These are phyloP conservation scores for Trichoderma hamatum DNA, from an alignment of 2,329 filamentous ascomycete genomes.

Conservation along the genomic window DNA sequence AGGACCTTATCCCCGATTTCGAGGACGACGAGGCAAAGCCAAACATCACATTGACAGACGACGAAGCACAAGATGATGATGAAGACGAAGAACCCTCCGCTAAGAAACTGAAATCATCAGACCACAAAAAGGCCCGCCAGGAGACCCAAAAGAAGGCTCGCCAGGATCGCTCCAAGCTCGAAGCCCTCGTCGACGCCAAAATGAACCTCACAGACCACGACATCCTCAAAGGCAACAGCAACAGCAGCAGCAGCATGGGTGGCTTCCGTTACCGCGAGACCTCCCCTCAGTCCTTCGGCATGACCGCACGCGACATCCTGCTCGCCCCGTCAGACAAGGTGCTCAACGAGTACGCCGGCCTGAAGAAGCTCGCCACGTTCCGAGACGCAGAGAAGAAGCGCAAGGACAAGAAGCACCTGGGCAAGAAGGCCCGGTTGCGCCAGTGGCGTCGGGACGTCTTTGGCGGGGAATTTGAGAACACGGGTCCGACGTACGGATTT, in stretches of 20 bases:
- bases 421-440: slow-evolving; percentile 88
- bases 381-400: slow-evolving; percentile 86
- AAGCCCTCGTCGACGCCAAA: slow-evolving; percentile 80
- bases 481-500: slow-evolving; percentile 62
- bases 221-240: slow-evolving; percentile 49
- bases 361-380: slow-evolving; percentile 94
- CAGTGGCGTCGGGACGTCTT: slow-evolving; percentile 77
- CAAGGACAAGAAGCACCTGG: slow-evolving; percentile 82
- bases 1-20: slow-evolving; percentile 86
- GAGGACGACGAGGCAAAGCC: slow-evolving; percentile 63
- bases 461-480: slow-evolving; percentile 59
- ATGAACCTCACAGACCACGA: slow-evolving; percentile 72
- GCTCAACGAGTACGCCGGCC: slow-evolving; percentile 85
- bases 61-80: slow-evolving; percentile 43
- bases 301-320: slow-evolving; percentile 88
- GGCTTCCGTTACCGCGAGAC: slow-evolving; percentile 93
- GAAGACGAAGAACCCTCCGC: slow-evolving; percentile 51
- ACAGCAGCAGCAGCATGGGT: slow-evolving; percentile 28
- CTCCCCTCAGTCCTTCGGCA: slow-evolving; percentile 84
- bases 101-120: slow-evolving; percentile 63
- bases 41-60: slow-evolving; percentile 56
- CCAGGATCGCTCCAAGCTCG: slow-evolving; percentile 79
- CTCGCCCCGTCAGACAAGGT: slow-evolving; percentile 81
- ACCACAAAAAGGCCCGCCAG: slow-evolving; percentile 61
- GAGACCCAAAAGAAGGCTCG: slow-evolving; percentile 72